Evolutionary conservation across 768 basidiomycete species (phyloP).

Genomic region (Gloeopeniophorella convolvens): DNA sequence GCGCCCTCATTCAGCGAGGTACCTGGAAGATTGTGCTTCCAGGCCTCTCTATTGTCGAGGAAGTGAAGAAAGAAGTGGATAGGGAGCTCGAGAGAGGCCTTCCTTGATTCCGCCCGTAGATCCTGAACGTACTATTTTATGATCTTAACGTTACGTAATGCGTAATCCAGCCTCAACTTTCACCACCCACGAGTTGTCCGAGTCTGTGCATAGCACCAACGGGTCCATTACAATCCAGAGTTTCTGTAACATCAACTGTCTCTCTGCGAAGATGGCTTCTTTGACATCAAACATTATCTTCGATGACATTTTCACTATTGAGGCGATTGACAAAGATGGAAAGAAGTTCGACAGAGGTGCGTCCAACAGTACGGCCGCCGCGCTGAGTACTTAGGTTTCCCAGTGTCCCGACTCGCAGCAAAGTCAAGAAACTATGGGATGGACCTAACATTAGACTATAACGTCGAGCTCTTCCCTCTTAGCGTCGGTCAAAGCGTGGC

Average conservation of each 20-base stretch:
- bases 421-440: slow-evolving; percentile 89
- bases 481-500: slow-evolving; percentile 64
- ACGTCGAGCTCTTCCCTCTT: slow-evolving; percentile 84
- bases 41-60: slow-evolving; percentile 40
- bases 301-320: slow-evolving; percentile 88
- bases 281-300: slow-evolving; percentile 73
- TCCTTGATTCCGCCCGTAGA: too few species aligned
- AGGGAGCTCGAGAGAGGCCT: slow-evolving; percentile 27
- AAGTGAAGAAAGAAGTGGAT: slow-evolving; percentile 24
- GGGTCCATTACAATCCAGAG: too few species aligned
- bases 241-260: too few species aligned
- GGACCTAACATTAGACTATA: slow-evolving; percentile 91
- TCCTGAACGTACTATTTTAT: too few species aligned
- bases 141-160: neutral
- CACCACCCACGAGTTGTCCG: neutral
- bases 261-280: too few species aligned
- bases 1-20: slow-evolving; percentile 33
- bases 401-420: slow-evolving; percentile 88
- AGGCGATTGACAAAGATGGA: slow-evolving; percentile 82
- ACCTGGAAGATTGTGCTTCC: slow-evolving; percentile 67
- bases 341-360: slow-evolving; percentile 97
- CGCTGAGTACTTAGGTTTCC: neutral
- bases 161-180: neutral
- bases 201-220: too few species aligned
- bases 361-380: slow-evolving; percentile 23